Evolutionary conservation across 352 stramenopile species (phyloP).

Genomic region (Paralagenidium karlingii): DNA sequence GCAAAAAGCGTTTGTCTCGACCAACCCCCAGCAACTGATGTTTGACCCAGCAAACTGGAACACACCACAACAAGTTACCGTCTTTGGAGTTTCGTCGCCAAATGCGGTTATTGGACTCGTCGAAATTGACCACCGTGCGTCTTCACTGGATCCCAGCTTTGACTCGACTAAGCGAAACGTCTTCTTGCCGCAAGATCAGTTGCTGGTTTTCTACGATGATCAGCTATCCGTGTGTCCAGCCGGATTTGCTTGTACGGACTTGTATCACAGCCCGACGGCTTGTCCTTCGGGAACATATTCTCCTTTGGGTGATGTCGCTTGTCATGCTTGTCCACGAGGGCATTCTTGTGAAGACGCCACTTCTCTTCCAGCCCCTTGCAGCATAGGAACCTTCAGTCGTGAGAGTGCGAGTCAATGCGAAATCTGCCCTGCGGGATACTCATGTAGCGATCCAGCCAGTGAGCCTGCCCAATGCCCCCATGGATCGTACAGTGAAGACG

Average conservation of each 20-base stretch:
- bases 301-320: conserved; percentile 13
- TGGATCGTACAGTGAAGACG: too few species aligned
- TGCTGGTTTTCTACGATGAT: background rate
- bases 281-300: conserved; percentile 51
- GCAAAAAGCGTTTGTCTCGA: conserved; percentile 11
- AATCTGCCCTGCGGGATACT: background rate
- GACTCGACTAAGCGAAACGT: conserved; percentile 9
- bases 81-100: conserved; percentile 2
- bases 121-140: conserved; percentile 17
- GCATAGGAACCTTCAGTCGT: conserved; percentile 1
- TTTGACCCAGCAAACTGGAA: conserved; percentile 29
- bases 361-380: conserved; percentile 14
- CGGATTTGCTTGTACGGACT: background rate
- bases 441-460: conserved; percentile 9
- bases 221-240: background rate
- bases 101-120: conserved; percentile 1
- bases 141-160: conserved; percentile 30
- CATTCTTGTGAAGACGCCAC: conserved; percentile 16
- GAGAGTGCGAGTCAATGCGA: background rate
- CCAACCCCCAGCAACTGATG: conserved; percentile 11
- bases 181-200: background rate
- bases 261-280: too few species aligned
- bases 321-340: conserved; percentile 28
- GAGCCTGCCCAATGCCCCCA: too few species aligned
- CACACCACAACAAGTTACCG: conserved; percentile 14